Percentiles rank a stretch among this genome's conserved stretches.
Conservation (phyloP, 2,329 filamentous ascomycete species). For the Lizonia empirigonia region DNA sequence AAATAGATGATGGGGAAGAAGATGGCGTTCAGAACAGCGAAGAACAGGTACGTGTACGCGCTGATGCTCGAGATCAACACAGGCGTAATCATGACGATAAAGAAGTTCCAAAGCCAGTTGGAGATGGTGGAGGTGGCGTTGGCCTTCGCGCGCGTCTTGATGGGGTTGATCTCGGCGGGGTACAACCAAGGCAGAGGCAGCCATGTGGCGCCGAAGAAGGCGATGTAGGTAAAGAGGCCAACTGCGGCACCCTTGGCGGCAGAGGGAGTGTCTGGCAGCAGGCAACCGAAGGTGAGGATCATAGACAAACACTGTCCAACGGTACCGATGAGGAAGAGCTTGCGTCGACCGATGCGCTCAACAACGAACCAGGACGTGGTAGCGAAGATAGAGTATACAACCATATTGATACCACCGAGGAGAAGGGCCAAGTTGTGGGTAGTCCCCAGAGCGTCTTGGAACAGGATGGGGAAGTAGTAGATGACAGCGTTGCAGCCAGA, state of each 20-base stretch:
- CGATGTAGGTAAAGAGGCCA: constrained; percentile 71
- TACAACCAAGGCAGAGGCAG: constrained; percentile 67
- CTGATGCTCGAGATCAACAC: constrained; percentile 46
- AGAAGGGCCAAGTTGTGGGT: constrained; percentile 52
- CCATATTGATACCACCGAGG: constrained; percentile 59
- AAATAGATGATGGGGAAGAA: constrained; percentile 61
- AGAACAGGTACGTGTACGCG: constrained; percentile 55
- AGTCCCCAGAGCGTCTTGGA: constrained; percentile 59
- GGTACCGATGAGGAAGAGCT: constrained; percentile 52
- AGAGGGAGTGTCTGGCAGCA: constrained; percentile 44
- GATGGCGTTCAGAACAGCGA: constrained; percentile 58
- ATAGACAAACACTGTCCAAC: constrained; percentile 60
- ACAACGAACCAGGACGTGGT: constrained; percentile 68
- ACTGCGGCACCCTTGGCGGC: constrained; percentile 60
- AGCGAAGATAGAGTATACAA: constrained; percentile 61
- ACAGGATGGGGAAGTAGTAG: constrained; percentile 53
- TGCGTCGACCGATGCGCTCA: constrained; percentile 62
- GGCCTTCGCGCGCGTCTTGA: constrained; percentile 62
- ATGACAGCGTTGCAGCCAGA: constrained; percentile 51
- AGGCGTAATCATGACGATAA: constrained; percentile 53
- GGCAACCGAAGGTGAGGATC: constrained; percentile 48
- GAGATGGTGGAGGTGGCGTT: constrained; percentile 60
- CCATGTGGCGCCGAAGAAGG: constrained; percentile 70
- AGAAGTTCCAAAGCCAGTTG: constrained; percentile 62
- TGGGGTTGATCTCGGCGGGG: constrained; percentile 59